Evolutionary conservation across 164 flowering plant species (phyloP), one percentile per base, ranked within the genome.

Genomic region (Vitis labrusca): DNA sequence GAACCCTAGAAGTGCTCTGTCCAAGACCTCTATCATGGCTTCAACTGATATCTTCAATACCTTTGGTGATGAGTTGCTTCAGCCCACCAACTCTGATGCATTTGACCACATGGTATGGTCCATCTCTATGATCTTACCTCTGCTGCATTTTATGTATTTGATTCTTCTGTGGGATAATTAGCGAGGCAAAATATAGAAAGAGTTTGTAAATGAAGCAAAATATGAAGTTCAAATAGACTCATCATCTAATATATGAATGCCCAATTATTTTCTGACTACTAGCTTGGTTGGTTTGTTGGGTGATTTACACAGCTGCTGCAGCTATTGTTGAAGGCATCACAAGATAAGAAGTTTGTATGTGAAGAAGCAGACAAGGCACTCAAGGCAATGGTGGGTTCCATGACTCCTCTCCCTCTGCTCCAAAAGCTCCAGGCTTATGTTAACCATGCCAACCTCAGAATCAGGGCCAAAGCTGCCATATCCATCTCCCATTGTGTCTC

Each of bases 11-110:
- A 95, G 98, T 79, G 97, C 99, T 56, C 54, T 95, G 16, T 83
- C 86, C 80, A 95, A 95, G 80, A 89, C 98, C 15, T 83, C 98
- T 2, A 86, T 95, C 62, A 90, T 95, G 99, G 89, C 98, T 74
- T 78, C 97, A 9, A 72, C 93, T n/a, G 98, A 95, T 78, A 69
- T 91, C 23, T 87, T 91, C 79, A 82, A 69, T 11, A 81, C 85
- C 30, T 91, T 81, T 71, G 88, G 91, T n/a, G 90, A 85, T 68
- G 73, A 77, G 50, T 68, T 92, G 61, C 78, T 92, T 19, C 86
- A 87, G 14, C 54, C 85, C 3, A 50, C 82, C 0, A 49, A 51
- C 2, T 69, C 87, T 27, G 86, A 81, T 64, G 89, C 87, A 14
- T 81, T 92, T 71, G 91, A 90, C 66, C 83, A 81, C 10, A 60